Evolutionary conservation across 768 basidiomycete species (phyloP).

Genomic region (Holtermanniella nyarrowii): DNA sequence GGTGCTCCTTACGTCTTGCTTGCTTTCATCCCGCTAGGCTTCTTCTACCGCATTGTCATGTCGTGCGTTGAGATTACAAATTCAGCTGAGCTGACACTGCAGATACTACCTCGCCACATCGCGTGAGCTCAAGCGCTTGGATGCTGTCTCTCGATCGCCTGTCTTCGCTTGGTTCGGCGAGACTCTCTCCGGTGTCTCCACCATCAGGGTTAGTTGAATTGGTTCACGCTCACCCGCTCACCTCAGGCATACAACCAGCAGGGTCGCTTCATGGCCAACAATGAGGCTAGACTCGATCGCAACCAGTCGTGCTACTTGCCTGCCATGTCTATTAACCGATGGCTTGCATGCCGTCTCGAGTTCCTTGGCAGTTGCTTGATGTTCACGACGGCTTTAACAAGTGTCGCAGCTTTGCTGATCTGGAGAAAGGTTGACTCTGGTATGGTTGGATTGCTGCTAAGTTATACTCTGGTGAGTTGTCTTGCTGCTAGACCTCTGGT

Average conservation of each 20-base stretch:
- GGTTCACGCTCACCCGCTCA: slow-evolving; percentile 6
- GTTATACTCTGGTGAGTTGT: slow-evolving; percentile 63
- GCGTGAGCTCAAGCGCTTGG: slow-evolving; percentile 40
- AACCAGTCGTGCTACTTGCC: slow-evolving; percentile 71
- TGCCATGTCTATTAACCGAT: slow-evolving; percentile 49
- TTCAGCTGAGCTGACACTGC: background rate
- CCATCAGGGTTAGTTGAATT: slow-evolving; percentile 24
- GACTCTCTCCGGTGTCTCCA: slow-evolving; percentile 28
- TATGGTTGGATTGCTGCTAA: slow-evolving; percentile 72
- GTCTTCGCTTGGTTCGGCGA: slow-evolving; percentile 59
- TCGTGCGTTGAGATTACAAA: slow-evolving; percentile 46
- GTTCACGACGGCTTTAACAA: slow-evolving; percentile 56
- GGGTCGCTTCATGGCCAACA: slow-evolving; percentile 37
- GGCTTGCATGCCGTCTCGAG: slow-evolving; percentile 75
- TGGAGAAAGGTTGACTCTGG: slow-evolving; percentile 69
- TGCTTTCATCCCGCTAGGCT: slow-evolving; percentile 61
- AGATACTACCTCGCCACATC: slow-evolving; percentile 55
- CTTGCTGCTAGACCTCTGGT: background rate
- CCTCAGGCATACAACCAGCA: slow-evolving; percentile 36
- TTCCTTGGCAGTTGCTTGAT: slow-evolving; percentile 75
- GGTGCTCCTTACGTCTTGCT: slow-evolving; percentile 77
- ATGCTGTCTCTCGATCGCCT: slow-evolving; percentile 66
- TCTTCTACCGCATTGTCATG: slow-evolving; percentile 73
- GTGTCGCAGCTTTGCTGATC: slow-evolving; percentile 60
- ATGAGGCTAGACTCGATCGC: slow-evolving; percentile 57